Evolutionary conservation across 2,329 filamentous ascomycete genomes (phyloP).

Genomic region (Microcyclosporella mali): DNA sequence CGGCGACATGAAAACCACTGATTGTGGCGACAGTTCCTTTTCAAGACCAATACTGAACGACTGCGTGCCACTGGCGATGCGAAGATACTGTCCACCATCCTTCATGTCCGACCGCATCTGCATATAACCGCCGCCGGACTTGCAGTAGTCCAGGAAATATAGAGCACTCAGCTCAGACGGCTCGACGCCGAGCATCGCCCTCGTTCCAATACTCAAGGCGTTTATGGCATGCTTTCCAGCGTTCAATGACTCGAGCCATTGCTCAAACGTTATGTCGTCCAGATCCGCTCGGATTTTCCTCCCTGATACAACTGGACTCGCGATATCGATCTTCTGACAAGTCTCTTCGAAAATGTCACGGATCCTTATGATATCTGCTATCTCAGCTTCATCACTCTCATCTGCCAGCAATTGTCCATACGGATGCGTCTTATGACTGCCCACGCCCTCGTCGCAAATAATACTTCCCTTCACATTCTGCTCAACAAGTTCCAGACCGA

Average conservation of each 20-base stretch:
- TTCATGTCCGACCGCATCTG: conserved; percentile 50
- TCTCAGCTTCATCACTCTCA: conserved; percentile 12
- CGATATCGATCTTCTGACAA: conserved; percentile 31
- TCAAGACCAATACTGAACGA: conserved; percentile 37
- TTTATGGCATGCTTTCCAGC: conserved; percentile 31
- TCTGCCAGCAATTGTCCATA: conserved; percentile 28
- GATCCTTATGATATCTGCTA: conserved; percentile 29
- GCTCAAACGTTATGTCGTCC: conserved; percentile 37
- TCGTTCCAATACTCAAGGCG: conserved; percentile 42
- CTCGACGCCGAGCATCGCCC: conserved; percentile 48
- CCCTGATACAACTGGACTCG: conserved; percentile 12
- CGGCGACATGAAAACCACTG: conserved; percentile 18
- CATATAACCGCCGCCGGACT: conserved; percentile 46
- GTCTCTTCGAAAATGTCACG: conserved; percentile 36
- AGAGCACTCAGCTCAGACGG: conserved; percentile 46
- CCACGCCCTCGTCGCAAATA: conserved; percentile 39
- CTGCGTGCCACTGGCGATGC: conserved; percentile 45
- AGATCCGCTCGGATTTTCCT: conserved; percentile 14
- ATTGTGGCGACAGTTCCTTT: conserved; percentile 25
- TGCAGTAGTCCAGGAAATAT: conserved; percentile 53
- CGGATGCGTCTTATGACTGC: conserved; percentile 28
- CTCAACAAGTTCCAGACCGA: conserved; percentile 41
- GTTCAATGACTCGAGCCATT: conserved; percentile 32
- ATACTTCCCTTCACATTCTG: conserved; percentile 45
- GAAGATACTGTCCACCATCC: conserved; percentile 49